Evolutionary conservation across 768 basidiomycete species (phyloP), one percentile per base, ranked within the genome.

Genomic region (Peribolospora kevripleyi): DNA sequence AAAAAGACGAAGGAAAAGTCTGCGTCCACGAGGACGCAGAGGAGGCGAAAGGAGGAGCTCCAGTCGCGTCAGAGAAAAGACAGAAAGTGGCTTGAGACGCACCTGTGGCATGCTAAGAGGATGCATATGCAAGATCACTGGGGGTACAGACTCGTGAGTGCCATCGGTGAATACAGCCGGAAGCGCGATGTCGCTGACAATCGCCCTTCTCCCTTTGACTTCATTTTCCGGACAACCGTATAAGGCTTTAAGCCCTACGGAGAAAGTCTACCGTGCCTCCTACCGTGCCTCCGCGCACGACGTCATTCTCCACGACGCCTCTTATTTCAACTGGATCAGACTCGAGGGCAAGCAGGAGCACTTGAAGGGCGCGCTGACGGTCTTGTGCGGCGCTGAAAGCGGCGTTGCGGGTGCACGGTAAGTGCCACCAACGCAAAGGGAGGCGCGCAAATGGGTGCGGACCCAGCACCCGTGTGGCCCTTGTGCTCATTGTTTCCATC

Each of bases 61-160:
- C 25, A 25, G 25, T 25, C 25, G 25, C 25, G 25, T 25, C 25
- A 25, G 25, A 25, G 90, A 72, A 40, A 74, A 83, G 59, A 95
- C 95, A 25, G 25, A 66, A 70, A 74, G 9, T 97, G 91, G 91
- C 76, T 98, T 0, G 86, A 91, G 65, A 91, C 88, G 5, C 93
- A 98, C 65, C 68, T 97, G 14, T 97, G 88, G 86, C 91, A 95
- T 62, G 84, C 88, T 1, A 97, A 95, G 68, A 77, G 93, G 5
- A 91, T 91, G 79, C 78, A 81, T 58, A 95, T 97, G 91, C 75
- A 80, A 61, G 80, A 79, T 59, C 73, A 84, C 67, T 97, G 88
- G 88, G 86, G 85, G 0, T 86, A 85, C 65, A 74, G 85, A 61
- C 71, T 98, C 54, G 87, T 85, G 39, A 25, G 74, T 64, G 48